These are phyloP conservation scores for Populus deltoides DNA, from an alignment of 345 rosid genomes.

Conservation along the genomic window DNA sequence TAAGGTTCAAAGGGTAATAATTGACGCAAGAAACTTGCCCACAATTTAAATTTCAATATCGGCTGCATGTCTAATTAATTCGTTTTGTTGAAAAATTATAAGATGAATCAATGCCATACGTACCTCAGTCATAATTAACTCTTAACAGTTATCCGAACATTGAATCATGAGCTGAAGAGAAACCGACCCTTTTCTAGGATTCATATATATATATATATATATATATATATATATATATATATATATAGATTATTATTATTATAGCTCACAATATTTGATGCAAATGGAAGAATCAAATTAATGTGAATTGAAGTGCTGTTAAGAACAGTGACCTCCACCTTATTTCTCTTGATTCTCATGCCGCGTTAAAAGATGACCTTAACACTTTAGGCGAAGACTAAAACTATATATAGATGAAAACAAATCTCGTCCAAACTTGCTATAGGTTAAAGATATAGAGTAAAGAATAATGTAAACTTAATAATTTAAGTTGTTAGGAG, in stretches of 20 bases:
- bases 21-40: background rate
- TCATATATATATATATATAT: too few species aligned
- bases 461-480: too few species aligned
- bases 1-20: background rate
- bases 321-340: background rate
- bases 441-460: background rate
- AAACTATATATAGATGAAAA: background rate
- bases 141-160: background rate
- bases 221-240: too few species aligned
- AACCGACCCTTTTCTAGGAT: background rate
- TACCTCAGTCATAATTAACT: background rate
- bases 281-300: background rate
- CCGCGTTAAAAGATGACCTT: background rate
- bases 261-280: background rate
- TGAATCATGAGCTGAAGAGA: background rate
- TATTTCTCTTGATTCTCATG: background rate
- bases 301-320: background rate
- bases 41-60: background rate
- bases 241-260: too few species aligned
- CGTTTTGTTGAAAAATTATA: background rate
- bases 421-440: constrained; percentile 5
- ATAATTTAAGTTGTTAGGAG: too few species aligned
- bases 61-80: background rate
- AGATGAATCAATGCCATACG: background rate
- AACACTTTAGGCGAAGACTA: background rate